These are phyloP conservation scores for Secale cereale DNA, from an alignment of 176 grass and related monocot species.

Conservation along the genomic window DNA sequence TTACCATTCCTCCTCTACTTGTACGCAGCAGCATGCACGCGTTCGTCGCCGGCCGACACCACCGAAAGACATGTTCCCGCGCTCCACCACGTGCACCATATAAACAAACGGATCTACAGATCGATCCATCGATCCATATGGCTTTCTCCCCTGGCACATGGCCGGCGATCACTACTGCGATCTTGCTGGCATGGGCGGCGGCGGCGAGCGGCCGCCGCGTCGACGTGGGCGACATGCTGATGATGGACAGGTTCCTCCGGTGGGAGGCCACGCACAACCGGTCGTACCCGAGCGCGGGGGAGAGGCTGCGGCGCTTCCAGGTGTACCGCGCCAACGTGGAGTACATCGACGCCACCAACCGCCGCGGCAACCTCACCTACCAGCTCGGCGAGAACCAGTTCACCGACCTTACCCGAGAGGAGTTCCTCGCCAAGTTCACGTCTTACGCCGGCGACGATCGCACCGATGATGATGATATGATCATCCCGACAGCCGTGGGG, in stretches of 20 bases:
- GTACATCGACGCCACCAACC: slow-evolving; percentile 39
- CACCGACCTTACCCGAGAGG: slow-evolving; percentile 46
- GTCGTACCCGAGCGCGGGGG: slow-evolving; percentile 15
- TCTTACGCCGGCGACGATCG: not conserved
- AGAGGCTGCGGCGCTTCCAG: slow-evolving; percentile 38
- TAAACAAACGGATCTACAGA: not conserved
- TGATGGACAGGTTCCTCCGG: slow-evolving; percentile 33
- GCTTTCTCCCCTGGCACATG: not conserved
- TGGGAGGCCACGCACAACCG: slow-evolving; percentile 34
- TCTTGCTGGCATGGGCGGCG: not conserved
- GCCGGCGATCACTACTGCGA: not conserved
- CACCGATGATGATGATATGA: not conserved
- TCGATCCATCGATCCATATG: not conserved
- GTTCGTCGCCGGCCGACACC: not conserved
- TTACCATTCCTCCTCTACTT: not conserved
- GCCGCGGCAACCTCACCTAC: slow-evolving; percentile 19
- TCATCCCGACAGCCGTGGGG: not conserved
- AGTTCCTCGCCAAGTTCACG: slow-evolving; percentile 32
- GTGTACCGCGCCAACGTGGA: slow-evolving; percentile 45
- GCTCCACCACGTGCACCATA: not conserved
- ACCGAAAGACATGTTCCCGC: not conserved
- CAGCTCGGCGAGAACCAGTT: slow-evolving; percentile 52
- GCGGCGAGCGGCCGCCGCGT: not conserved
- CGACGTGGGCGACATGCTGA: not conserved
- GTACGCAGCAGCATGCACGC: not conserved